Conservation (phyloP, 495 filamentous ascomycete genomes). For the Cudoniella acicularis region DNA sequence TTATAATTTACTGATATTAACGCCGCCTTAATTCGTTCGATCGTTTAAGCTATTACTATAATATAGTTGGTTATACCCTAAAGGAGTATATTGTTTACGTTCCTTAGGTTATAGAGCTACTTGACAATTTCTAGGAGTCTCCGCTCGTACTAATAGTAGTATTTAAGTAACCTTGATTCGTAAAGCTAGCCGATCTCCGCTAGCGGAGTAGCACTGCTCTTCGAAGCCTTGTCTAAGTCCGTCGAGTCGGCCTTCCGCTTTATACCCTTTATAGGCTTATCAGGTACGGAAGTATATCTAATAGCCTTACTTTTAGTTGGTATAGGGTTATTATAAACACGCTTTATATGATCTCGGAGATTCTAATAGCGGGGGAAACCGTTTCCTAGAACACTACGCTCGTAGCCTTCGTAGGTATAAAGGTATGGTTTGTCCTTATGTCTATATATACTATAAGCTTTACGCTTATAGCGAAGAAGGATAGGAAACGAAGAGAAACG, state of each 20-base stretch:
- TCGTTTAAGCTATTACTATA: not conserved
- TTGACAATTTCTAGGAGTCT: not conserved
- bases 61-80: not conserved
- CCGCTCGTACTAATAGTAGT: not conserved
- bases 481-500: slow-evolving; percentile 90
- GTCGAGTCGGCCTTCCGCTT: not conserved
- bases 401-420: slow-evolving; percentile 75
- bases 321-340: slow-evolving; percentile 61
- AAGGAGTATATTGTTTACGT: not conserved
- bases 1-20: not conserved
- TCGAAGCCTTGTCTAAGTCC: not conserved
- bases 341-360: slow-evolving; percentile 84
- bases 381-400: slow-evolving; percentile 68
- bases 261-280: not conserved
- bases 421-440: slow-evolving; percentile 82
- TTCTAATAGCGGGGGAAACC: slow-evolving; percentile 90
- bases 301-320: not conserved
- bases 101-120: not conserved
- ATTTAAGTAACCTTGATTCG: not conserved
- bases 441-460: slow-evolving; percentile 86
- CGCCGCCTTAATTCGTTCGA: not conserved
- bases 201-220: not conserved
- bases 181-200: not conserved
- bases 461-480: slow-evolving; percentile 82
- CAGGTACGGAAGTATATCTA: not conserved